Evolutionary conservation across 345 rosid species (phyloP).

Genomic region (Eucalyptus shirleyi): DNA sequence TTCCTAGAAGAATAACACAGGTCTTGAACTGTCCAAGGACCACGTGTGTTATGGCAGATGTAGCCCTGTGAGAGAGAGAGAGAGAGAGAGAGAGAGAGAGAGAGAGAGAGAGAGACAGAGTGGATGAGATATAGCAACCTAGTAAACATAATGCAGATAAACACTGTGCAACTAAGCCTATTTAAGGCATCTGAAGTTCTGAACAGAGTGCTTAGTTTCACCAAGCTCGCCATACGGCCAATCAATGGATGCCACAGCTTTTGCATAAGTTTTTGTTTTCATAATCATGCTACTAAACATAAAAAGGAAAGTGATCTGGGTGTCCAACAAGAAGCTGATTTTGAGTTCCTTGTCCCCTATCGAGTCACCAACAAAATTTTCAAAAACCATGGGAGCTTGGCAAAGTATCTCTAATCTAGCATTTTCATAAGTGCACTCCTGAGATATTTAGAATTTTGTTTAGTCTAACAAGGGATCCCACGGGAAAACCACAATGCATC

Average conservation of each 20-base stretch:
- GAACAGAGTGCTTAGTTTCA: background rate
- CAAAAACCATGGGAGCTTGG: background rate
- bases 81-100: background rate
- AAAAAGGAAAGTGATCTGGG: background rate
- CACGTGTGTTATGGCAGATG: slow-evolving; percentile 62
- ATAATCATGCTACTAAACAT: background rate
- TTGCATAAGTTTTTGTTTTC: background rate
- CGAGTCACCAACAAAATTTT: background rate
- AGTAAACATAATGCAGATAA: background rate
- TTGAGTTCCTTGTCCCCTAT: background rate
- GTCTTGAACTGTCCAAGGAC: slow-evolving; percentile 82
- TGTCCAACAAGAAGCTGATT: background rate
- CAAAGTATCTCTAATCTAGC: background rate
- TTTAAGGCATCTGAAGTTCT: background rate
- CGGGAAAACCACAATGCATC: background rate
- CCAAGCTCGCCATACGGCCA: background rate
- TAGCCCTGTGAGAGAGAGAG: slow-evolving; percentile 31
- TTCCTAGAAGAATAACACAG: slow-evolving; percentile 57
- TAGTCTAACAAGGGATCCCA: background rate
- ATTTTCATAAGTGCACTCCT: background rate
- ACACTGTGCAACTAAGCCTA: background rate
- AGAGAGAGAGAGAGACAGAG: background rate
- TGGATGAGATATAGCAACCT: background rate
- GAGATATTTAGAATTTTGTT: background rate
- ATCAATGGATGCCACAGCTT: background rate